A percentile compares a stretch with the other conserved stretches of the same genome.
Conservation (phyloP, 176 grass and related monocot species). For the Hyparrhenia diplandra region DNA sequence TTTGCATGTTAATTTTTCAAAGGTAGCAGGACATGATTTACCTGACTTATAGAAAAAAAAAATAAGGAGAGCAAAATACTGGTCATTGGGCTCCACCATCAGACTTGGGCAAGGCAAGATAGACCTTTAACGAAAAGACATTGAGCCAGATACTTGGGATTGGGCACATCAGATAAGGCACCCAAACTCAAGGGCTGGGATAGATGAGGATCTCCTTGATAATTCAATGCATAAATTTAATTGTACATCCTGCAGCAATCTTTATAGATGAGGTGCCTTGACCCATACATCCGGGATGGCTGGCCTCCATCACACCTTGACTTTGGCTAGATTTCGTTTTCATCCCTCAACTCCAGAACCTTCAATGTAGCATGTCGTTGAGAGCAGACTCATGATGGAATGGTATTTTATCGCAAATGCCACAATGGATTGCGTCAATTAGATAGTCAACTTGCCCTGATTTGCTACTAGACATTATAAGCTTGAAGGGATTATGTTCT, state of each 20-base stretch:
- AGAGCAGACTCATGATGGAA: not conserved
- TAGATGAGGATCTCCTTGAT: not conserved
- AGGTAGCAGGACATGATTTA: not conserved
- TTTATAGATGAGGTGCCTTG: not conserved
- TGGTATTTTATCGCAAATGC: not conserved
- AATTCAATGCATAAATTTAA: not conserved
- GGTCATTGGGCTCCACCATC: not conserved
- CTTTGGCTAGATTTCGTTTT: not conserved
- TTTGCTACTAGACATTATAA: not conserved
- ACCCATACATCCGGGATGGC: not conserved
- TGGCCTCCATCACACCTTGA: not conserved
- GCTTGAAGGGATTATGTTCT: constrained; percentile 1
- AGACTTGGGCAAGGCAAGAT: not conserved
- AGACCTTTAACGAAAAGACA: not conserved
- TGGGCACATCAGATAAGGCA: not conserved
- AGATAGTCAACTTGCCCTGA: not conserved
- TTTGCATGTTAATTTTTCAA: not conserved
- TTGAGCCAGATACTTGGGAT: not conserved
- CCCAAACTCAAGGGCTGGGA: not conserved
- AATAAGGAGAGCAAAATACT: not conserved
- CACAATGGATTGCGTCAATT: not conserved
- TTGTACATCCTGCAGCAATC: not conserved
- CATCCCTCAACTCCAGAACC: not conserved
- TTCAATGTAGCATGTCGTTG: not conserved
- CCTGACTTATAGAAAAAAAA: not conserved